A percentile compares a stretch with the other conserved stretches of the same genome.
Evolutionary conservation across 2,329 filamentous ascomycete species (phyloP).

Genomic region (Colletotrichum higginsianum): DNA sequence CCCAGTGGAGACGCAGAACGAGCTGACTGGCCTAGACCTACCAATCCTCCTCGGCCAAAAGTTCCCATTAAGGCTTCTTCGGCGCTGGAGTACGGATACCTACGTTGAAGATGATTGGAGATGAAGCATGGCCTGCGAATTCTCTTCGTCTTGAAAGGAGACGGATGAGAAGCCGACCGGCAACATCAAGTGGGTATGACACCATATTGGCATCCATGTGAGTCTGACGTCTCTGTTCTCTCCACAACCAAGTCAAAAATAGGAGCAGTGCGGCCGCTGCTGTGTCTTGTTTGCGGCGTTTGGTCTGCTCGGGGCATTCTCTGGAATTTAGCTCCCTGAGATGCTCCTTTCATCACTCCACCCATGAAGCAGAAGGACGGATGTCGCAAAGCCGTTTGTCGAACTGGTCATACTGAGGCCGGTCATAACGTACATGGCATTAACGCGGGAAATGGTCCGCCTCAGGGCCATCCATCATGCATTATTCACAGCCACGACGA

Average conservation of each 20-base stretch:
- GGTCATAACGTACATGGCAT: constrained; percentile 14
- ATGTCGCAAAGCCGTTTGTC: background rate
- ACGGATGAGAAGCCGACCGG: background rate
- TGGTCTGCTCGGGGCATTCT: background rate
- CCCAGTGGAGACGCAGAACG: background rate
- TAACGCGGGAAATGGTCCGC: constrained; percentile 19
- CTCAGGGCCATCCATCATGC: background rate
- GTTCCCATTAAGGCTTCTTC: background rate
- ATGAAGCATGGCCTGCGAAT: background rate
- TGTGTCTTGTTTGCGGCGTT: background rate
- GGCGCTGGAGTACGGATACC: background rate
- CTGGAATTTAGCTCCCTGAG: background rate
- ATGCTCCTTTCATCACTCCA: background rate
- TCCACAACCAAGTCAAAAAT: background rate
- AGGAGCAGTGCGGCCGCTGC: background rate
- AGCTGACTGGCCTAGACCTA: background rate
- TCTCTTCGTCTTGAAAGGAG: constrained; percentile 4
- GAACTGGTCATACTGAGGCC: background rate
- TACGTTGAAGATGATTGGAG: background rate
- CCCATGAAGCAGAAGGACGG: background rate
- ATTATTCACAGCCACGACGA: background rate
- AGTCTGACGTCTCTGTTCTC: background rate
- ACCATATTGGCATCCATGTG: background rate
- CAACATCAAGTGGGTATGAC: background rate
- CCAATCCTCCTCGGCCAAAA: background rate